Conservation (phyloP, 495 filamentous ascomycete genomes). For the Xylaria longipes region DNA sequence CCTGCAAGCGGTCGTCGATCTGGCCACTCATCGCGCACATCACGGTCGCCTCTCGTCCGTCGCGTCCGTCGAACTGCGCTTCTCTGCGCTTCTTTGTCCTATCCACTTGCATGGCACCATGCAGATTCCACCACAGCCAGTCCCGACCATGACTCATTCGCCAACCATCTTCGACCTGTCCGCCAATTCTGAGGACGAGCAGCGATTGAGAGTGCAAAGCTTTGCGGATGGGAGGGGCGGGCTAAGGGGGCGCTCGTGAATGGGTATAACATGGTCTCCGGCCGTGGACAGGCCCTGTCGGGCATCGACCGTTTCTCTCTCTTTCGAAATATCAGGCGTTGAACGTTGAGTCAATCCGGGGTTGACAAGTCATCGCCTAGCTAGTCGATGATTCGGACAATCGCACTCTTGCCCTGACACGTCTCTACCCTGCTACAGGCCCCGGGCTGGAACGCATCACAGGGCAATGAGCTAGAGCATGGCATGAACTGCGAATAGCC, state of each 20-base stretch:
- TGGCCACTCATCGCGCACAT: constrained; percentile 39
- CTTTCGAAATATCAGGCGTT: constrained; percentile 32
- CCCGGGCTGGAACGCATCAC: constrained; percentile 22
- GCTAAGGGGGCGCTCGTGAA: constrained; percentile 17
- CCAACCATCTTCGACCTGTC: constrained; percentile 39
- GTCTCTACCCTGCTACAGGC: constrained; percentile 32
- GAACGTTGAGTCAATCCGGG: constrained; percentile 29
- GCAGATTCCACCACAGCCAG: constrained; percentile 32
- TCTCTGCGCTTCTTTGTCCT: constrained; percentile 33
- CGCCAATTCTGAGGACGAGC: constrained; percentile 38
- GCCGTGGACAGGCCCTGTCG: constrained; percentile 34
- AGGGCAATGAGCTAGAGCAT: constrained; percentile 16
- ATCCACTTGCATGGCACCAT: constrained; percentile 36
- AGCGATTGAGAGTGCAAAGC: constrained; percentile 23
- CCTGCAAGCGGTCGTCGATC: constrained; percentile 32
- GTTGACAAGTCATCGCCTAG: constrained; percentile 28
- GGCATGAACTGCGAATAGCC: constrained; percentile 43
- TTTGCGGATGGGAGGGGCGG: constrained; percentile 30
- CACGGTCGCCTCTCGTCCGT: constrained; percentile 35
- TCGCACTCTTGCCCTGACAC: constrained; percentile 22
- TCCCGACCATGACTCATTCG: constrained; percentile 41
- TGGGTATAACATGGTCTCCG: constrained; percentile 40
- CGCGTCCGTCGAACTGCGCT: constrained; percentile 38
- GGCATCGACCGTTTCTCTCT: constrained; percentile 34
- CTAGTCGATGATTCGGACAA: constrained; percentile 20